Percentiles rank a stretch among this genome's conserved stretches.
Evolutionary conservation across 805 yeast genomes (phyloP).

Genomic region (Ogataea wickerhamii): DNA sequence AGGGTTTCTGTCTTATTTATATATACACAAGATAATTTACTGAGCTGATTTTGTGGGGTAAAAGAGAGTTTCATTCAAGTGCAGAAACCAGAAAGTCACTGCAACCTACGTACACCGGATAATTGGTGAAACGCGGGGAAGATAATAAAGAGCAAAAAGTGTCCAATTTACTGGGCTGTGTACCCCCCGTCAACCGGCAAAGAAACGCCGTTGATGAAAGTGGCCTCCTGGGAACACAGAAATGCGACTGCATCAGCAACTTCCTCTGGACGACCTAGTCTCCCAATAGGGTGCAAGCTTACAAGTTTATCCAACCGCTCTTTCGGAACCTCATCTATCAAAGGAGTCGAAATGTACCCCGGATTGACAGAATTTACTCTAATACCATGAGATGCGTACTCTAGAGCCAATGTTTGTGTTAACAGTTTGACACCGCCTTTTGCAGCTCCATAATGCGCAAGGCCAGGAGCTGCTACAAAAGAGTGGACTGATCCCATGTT

Average conservation of each 20-base stretch:
- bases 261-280: constrained; percentile 20
- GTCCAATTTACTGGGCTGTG: constrained; percentile 1
- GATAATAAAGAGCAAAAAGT: no score
- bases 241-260: constrained; percentile 18
- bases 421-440: constrained; percentile 6
- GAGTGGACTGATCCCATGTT: constrained; percentile 8
- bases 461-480: constrained; percentile 4
- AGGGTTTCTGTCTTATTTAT: background rate
- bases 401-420: constrained; percentile 5
- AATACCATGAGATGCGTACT: constrained; percentile 7
- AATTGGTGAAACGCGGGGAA: no score
- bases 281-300: constrained; percentile 15
- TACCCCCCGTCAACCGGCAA: constrained; percentile 4
- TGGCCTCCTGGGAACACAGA: constrained; percentile 21
- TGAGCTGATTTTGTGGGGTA: no score
- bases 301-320: constrained; percentile 7
- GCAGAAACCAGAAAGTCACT: background rate
- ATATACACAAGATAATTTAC: background rate
- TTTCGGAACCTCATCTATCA: constrained; percentile 4
- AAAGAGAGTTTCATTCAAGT: no score
- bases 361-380: constrained; percentile 12
- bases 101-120: background rate
- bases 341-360: constrained; percentile 9
- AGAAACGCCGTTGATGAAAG: constrained; percentile 3
- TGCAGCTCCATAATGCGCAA: constrained; percentile 3